Evolutionary conservation across 78 protist species (phyloP).

Genomic region (Dictyostelium citrinum): DNA sequence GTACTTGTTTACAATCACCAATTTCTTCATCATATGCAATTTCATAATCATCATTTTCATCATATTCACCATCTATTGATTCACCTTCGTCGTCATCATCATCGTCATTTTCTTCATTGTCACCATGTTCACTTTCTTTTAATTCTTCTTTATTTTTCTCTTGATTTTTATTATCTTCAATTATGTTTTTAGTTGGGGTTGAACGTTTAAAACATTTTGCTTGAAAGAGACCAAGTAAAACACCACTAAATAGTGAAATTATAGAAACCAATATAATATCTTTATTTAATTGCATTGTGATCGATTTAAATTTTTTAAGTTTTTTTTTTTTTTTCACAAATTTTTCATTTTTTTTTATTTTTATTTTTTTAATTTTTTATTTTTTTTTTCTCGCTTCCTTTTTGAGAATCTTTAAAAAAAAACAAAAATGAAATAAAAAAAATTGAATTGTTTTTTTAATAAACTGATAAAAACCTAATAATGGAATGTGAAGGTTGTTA

Average conservation of each 20-base stretch:
- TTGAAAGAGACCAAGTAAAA: neutral
- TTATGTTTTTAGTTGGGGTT: neutral
- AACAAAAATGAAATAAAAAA: too few species aligned
- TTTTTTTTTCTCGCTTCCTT: too few species aligned
- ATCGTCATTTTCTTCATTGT: neutral
- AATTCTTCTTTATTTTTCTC: neutral
- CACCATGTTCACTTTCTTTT: neutral
- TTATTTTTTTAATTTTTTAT: too few species aligned
- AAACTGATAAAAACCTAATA: too few species aligned
- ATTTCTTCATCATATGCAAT: constrained; percentile 10
- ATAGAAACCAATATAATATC: neutral
- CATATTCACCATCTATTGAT: neutral
- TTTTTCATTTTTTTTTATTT: too few species aligned
- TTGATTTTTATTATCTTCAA: neutral
- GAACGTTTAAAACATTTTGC: neutral
- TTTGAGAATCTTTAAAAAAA: too few species aligned
- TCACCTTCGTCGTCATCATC: neutral
- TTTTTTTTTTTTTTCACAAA: too few species aligned
- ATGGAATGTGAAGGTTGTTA: too few species aligned
- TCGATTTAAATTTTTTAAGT: too few species aligned
- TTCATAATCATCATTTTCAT: neutral
- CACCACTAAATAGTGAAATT: constrained; percentile 3
- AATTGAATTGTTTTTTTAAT: too few species aligned
- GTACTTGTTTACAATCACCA: constrained; percentile 79
- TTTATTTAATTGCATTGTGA: too few species aligned